A percentile compares a stretch with the other conserved stretches of the same genome.
phyloP scores from a whole-genome alignment of 805 yeast species.

The Candida broadrunensis region DNA sequence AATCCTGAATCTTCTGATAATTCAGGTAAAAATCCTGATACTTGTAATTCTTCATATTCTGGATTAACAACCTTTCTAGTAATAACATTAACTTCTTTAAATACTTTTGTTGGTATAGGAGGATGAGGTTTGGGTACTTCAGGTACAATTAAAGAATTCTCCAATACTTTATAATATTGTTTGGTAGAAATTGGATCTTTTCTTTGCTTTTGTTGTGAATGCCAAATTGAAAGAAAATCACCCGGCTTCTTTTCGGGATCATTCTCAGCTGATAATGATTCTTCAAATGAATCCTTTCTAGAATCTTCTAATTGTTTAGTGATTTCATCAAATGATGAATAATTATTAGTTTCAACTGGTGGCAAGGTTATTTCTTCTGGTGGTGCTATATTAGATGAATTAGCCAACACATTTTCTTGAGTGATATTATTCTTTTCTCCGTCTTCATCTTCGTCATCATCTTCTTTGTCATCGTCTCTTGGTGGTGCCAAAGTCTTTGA shows the following conservation, averaged over 20 bases:
- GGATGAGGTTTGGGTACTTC: slow-evolving; percentile 23
- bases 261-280: slow-evolving; percentile 40
- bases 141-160: slow-evolving; percentile 9
- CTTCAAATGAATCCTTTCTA: slow-evolving; percentile 25
- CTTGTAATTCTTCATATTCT: slow-evolving; percentile 38
- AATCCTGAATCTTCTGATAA: slow-evolving; percentile 48
- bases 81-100: slow-evolving; percentile 40
- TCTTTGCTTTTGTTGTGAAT: slow-evolving; percentile 28
- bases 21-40: slow-evolving; percentile 44
- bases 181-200: slow-evolving; percentile 6
- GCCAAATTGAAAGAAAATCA: slow-evolving; percentile 41
- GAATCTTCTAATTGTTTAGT: slow-evolving; percentile 21
- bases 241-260: slow-evolving; percentile 27
- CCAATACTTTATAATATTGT: slow-evolving; percentile 6
- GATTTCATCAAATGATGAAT: slow-evolving; percentile 39
- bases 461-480: slow-evolving; percentile 6
- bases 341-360: slow-evolving; percentile 39
- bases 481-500: slow-evolving; percentile 18
- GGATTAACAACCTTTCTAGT: slow-evolving; percentile 43
- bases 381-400: slow-evolving; percentile 40
- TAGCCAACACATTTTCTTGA: slow-evolving; percentile 34
- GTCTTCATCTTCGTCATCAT: neutral
- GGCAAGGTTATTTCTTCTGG: slow-evolving; percentile 35
- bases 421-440: neutral
- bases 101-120: slow-evolving; percentile 23